Conservation (phyloP, 139 green algal genomes). For the Coccomyxa sp. region DNA sequence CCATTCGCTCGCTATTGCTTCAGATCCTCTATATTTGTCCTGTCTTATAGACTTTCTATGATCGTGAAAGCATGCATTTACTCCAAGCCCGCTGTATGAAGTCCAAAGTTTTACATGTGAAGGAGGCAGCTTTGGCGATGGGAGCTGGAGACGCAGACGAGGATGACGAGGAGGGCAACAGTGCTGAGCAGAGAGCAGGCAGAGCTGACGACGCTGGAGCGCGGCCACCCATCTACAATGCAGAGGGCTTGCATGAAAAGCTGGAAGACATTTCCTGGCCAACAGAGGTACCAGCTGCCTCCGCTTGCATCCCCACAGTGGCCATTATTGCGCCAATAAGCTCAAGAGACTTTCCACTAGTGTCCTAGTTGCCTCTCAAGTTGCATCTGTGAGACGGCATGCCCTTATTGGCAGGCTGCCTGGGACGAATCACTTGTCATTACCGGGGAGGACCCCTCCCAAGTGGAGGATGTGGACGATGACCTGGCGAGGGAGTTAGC, state of each 20-base stretch:
- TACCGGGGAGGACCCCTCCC: constrained; percentile 9
- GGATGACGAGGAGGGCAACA: constrained; percentile 1
- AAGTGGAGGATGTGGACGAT: constrained; percentile 72
- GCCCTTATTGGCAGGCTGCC: constrained; percentile 37
- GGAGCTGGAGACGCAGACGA: constrained; percentile 1
- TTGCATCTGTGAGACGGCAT: not conserved
- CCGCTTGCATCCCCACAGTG: not conserved
- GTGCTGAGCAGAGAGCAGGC: constrained; percentile 5
- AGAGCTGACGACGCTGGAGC: constrained; percentile 3
- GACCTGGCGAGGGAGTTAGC: constrained; percentile 85
- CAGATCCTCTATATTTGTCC: too few species aligned
- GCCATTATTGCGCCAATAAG: too few species aligned
- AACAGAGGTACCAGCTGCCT: constrained; percentile 36
- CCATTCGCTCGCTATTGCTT: too few species aligned
- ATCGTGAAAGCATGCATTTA: too few species aligned
- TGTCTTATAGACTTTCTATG: too few species aligned
- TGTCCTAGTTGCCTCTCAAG: not conserved
- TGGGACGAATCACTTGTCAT: constrained; percentile 51
- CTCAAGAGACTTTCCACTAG: too few species aligned
- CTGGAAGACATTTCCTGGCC: constrained; percentile 89
- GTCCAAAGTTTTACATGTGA: too few species aligned
- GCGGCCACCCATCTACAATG: constrained; percentile 70
- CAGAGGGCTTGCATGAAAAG: constrained; percentile 78
- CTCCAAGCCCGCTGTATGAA: too few species aligned
- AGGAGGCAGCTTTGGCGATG: too few species aligned